Percentiles rank a stretch among this genome's conserved stretches.
Evolutionary conservation across 805 yeast genomes (phyloP).

Genomic region (Wickerhamiella sergipiensis): DNA sequence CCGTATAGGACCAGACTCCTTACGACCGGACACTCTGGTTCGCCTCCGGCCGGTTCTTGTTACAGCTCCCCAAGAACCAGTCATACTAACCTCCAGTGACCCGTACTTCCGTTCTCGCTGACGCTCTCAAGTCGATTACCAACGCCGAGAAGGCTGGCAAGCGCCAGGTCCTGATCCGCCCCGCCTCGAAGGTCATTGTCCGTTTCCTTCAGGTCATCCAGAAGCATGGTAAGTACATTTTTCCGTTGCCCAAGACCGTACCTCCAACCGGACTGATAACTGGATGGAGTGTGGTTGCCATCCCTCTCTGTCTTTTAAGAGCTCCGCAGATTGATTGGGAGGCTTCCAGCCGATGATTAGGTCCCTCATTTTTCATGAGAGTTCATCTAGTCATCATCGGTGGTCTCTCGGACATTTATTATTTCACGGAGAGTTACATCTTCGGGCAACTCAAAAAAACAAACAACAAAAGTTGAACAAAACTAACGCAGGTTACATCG

Average conservation of each 20-base stretch:
- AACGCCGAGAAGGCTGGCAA: constrained; percentile 99
- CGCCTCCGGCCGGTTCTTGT: constrained; percentile 11
- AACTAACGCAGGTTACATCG: constrained; percentile 55
- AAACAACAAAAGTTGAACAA: constrained; percentile 10
- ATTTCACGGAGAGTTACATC: not conserved
- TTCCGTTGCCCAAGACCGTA: not conserved
- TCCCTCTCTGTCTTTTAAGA: constrained; percentile 97
- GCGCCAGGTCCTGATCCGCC: constrained; percentile 97
- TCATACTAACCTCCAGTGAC: constrained; percentile 47
- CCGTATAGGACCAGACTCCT: constrained; percentile 15
- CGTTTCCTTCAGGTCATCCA: constrained; percentile 94
- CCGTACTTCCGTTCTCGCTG: constrained; percentile 96
- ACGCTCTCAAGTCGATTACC: constrained; percentile 96
- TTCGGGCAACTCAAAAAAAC: not conserved
- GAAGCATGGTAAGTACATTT: constrained; percentile 63
- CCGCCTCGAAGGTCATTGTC: constrained; percentile 96
- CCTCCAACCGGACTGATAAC: constrained; percentile 78
- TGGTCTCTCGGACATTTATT: not conserved
- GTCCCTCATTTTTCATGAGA: not conserved
- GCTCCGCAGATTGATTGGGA: constrained; percentile 60
- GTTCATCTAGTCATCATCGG: not conserved
- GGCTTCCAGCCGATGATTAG: constrained; percentile 2
- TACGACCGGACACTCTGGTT: constrained; percentile 21
- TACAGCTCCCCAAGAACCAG: not conserved
- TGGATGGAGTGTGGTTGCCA: constrained; percentile 84